Evolutionary conservation across 208 protist genomes (phyloP), one percentile per base, ranked within the genome.

Genomic region (Acanthamoeba sp.): DNA sequence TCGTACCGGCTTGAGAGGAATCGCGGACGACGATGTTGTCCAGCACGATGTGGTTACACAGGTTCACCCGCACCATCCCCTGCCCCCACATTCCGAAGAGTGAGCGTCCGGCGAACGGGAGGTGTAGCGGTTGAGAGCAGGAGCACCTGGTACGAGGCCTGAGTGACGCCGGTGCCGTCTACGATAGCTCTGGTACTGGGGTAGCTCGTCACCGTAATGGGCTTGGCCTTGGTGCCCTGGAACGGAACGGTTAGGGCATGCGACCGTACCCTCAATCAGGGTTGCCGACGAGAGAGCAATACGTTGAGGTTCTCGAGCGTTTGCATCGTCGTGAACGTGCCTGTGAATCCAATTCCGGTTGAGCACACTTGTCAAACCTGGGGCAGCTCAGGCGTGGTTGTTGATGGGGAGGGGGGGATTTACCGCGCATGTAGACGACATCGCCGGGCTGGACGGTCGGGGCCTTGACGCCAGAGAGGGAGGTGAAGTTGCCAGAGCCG

Each of bases 361-460:
- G n/a, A n/a, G n/a, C n/a, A n/a, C n/a, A n/a, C n/a, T n/a, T n/a
- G n/a, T n/a, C n/a, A n/a, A n/a, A n/a, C n/a, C n/a, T n/a, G n/a
- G n/a, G n/a, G n/a, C 20, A 66, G 7, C 2, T 34, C 7, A 66
- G 27, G 14, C 7, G 18, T 24, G 59, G 6, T 3, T 14, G 42
- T 14, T 48, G 6, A 48, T 48, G 3, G 42, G 42, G 6, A 48
- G 10, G 42, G 10, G 42, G 3, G 42, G 42, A 48, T 59, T 59
- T 78, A 78, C 69, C 69, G n/a, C 69, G 69, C 20, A 78, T 22
- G 38, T 78, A 78, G 29, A 78, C 69, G 20, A 78, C n/a, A 20
- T 78, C 69, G 69, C 69, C 69, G 0, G 69, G 69, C n/a, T 45
- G 42, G 69, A 78, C 69, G 34, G 12, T 78, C 10, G 1, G 45